A percentile compares a stretch with the other conserved stretches of the same genome.
phyloP scores from a whole-genome alignment of 1,139 yeast species.

The Blastobotrys indianensis region DNA sequence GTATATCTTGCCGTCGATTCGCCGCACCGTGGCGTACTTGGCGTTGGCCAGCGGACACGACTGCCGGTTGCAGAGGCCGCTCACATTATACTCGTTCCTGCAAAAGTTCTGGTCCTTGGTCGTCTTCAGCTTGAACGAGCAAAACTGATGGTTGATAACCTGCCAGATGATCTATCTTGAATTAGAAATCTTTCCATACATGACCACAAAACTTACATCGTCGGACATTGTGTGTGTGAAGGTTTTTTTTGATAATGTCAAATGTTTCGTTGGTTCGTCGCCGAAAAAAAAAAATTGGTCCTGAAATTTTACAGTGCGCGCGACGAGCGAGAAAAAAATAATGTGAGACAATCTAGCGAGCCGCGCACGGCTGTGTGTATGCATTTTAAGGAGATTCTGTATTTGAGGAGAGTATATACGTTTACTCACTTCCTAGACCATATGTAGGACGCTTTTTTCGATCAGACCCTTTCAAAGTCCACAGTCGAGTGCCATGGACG shows the following conservation, averaged over 20 bases:
- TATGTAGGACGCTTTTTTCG: too few relatives aligned
- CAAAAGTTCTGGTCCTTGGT: conserved; percentile 78
- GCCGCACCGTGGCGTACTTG: conserved; percentile 89
- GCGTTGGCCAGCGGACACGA: conserved; percentile 97
- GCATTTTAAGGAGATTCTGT: too few relatives aligned
- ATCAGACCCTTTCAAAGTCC: too few relatives aligned
- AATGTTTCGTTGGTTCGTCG: conserved; percentile 1
- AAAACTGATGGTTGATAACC: conserved; percentile 81
- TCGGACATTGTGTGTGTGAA: conserved; percentile 7
- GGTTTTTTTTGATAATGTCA: background rate
- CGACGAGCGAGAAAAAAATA: background rate
- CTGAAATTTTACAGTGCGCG: background rate
- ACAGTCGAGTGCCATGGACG: too few relatives aligned
- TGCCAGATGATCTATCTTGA: conserved; percentile 67
- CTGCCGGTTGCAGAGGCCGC: conserved; percentile 86
- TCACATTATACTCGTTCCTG: conserved; percentile 79
- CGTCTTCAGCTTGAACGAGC: conserved; percentile 80
- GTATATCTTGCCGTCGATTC: conserved; percentile 79
- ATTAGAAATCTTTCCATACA: background rate
- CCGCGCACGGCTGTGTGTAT: too few relatives aligned
- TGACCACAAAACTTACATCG: conserved; percentile 13
- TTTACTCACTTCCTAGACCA: too few relatives aligned
- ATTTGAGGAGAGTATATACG: too few relatives aligned
- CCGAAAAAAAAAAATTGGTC: conserved; percentile 7
- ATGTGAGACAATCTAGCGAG: too few relatives aligned